A percentile compares a stretch with the other conserved stretches of the same genome.
Conservation (phyloP, 1,284 basidiomycete genomes). For the Golubevia sp. region DNA sequence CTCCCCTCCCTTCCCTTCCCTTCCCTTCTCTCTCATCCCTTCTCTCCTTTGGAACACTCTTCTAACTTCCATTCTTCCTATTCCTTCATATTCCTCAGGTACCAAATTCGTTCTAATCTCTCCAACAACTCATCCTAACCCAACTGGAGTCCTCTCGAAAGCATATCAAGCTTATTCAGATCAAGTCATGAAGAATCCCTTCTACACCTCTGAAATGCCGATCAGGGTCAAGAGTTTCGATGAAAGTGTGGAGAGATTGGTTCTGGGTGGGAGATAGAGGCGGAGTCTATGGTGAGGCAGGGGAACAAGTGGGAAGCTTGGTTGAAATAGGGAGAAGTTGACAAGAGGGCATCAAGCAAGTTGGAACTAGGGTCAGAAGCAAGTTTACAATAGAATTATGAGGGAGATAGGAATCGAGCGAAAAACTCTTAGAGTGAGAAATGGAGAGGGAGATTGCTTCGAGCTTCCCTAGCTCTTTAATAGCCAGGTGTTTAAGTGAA, state of each 20-base stretch:
- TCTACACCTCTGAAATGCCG: constrained; percentile 98
- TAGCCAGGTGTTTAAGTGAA: no score
- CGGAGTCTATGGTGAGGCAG: no score
- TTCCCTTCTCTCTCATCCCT: background rate
- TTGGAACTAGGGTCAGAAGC: no score
- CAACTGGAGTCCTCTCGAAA: constrained; percentile 66
- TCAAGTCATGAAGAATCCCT: constrained; percentile 98
- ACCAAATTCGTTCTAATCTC: constrained; percentile 96
- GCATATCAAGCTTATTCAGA: constrained; percentile 90
- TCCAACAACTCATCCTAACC: constrained; percentile 73
- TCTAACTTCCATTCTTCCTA: background rate
- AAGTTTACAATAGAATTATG: no score
- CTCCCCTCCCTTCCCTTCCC: constrained; percentile 1
- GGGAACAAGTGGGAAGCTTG: no score
- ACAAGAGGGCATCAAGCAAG: no score
- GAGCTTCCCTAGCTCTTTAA: no score
- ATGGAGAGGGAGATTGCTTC: no score
- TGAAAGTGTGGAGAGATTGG: constrained; percentile 62
- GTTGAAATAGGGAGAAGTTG: no score
- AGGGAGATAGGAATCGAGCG: no score
- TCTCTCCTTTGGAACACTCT: constrained; percentile 7
- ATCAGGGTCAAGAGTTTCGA: constrained; percentile 91
- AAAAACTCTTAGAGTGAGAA: no score
- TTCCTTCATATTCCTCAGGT: constrained; percentile 66
- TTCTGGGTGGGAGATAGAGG: no score